Evolutionary conservation across 805 yeast genomes (phyloP), one percentile per base, ranked within the genome.

Genomic region (Kodamaea nitidulidarum): DNA sequence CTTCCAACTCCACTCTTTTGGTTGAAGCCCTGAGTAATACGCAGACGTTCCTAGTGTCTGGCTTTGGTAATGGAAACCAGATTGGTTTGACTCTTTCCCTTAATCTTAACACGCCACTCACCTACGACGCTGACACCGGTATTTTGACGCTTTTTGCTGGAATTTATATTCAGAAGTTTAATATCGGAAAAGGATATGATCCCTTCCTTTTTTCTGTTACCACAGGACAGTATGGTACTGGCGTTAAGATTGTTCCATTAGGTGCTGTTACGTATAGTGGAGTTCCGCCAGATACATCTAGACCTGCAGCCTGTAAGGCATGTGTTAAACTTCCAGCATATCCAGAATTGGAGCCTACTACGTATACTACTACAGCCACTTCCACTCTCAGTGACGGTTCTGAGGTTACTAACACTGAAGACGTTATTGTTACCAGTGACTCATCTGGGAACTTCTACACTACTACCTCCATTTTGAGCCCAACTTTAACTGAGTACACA

Each of bases 31-130:
- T 49, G 35, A 46, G 46, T 35, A 36, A 39, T n/a, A 25, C 44
- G 9, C 55, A 52, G 43, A 45, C 53, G 20, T 49, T 44, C 43
- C 50, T 46, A 2, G 58, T 58, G 36, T 54, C 54, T 21, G 61
- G 61, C 11, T 58, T 47, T 44, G 63, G 63, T 39, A 46, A 47
- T 34, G 60, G 59, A 10, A 58, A 58, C 40, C 36, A 46, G 15
- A 35, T 55, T 25, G 46, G 49, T 45, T 35, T 42, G 16, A 34
- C 41, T 16, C 36, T 40, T 15, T 17, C 40, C 11, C 45, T 45
- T 14, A 36, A 36, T 21, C 12, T 30, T 8, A 15, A 29, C 10
- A 26, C 11, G 7, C 42, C 44, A 10, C 42, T 6, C 32, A 11
- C 17, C 1, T 45, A 45, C 15, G 28, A 34, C 17, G 30, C 49